These are phyloP conservation scores for Candida manassasensis DNA, from an alignment of 805 yeast genomes.

Conservation along the genomic window DNA sequence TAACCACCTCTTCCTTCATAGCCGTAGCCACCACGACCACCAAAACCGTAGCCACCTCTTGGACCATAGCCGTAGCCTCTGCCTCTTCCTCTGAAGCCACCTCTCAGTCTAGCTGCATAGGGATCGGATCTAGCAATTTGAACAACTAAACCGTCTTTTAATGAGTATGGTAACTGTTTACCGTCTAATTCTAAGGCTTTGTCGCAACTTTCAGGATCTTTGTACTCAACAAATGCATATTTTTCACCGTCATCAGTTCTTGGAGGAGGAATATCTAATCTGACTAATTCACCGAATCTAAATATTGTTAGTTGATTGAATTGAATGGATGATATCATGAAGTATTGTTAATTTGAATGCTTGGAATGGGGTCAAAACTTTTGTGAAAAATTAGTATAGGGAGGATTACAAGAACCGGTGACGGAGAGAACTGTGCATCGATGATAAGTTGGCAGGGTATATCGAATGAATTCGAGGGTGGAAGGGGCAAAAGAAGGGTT, in stretches of 20 bases:
- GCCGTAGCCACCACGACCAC: constrained; percentile 18
- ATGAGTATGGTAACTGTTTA: constrained; percentile 40
- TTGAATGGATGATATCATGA: constrained; percentile 2
- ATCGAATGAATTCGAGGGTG: background rate
- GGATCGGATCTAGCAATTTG: constrained; percentile 58
- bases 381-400: background rate
- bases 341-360: constrained; percentile 1
- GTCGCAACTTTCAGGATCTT: constrained; percentile 48
- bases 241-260: constrained; percentile 54
- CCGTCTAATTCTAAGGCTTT: constrained; percentile 46
- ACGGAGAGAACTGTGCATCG: constrained; percentile 2
- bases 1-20: constrained; percentile 12
- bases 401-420: constrained; percentile 4
- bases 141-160: constrained; percentile 41
- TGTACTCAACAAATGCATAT: constrained; percentile 61
- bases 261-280: constrained; percentile 62
- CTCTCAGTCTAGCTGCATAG: constrained; percentile 34
- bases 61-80: constrained; percentile 14
- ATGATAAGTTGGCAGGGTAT: too few species aligned
- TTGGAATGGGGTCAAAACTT: constrained; percentile 2
- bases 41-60: constrained; percentile 27
- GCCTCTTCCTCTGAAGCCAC: constrained; percentile 28
- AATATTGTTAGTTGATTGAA: constrained; percentile 3
- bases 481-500: background rate
- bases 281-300: constrained; percentile 53